Evolutionary conservation across 306 rosid species (phyloP).

Genomic region (Acacia crassicarpa): DNA sequence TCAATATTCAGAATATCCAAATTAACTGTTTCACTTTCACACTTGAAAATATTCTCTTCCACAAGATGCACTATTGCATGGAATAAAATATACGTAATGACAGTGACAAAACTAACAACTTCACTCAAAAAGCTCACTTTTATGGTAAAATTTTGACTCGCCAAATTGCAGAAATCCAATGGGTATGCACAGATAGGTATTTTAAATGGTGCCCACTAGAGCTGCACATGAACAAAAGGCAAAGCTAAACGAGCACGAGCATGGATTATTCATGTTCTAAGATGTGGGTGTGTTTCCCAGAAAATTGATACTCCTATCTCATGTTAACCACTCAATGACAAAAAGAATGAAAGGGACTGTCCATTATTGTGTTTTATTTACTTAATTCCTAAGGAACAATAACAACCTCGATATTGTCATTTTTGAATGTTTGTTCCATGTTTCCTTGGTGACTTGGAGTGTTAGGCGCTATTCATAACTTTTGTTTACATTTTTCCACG

Average conservation of each 20-base stretch:
- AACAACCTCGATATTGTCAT: conserved; percentile 25
- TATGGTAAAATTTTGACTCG: background rate
- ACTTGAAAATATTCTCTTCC: conserved; percentile 9
- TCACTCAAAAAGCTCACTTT: background rate
- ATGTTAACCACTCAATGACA: conserved; percentile 38
- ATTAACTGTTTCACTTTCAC: conserved; percentile 29
- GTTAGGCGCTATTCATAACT: conserved; percentile 30
- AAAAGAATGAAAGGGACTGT: conserved; percentile 38
- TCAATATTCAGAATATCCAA: conserved; percentile 30
- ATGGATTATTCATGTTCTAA: conserved; percentile 44
- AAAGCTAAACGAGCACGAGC: conserved; percentile 30
- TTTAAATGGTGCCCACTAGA: conserved; percentile 8
- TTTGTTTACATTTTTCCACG: conserved; percentile 32
- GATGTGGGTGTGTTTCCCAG: conserved; percentile 32
- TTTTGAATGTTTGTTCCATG: conserved; percentile 27
- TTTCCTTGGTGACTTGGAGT: conserved; percentile 35
- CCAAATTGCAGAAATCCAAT: conserved; percentile 9
- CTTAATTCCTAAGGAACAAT: conserved; percentile 30
- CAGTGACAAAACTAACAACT: background rate
- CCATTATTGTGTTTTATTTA: conserved; percentile 27
- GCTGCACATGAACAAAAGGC: conserved; percentile 49
- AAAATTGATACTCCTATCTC: conserved; percentile 32
- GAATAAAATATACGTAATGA: background rate
- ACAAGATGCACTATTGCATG: background rate
- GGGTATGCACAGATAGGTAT: background rate